Conservation (phyloP, 192 early-diverging fungal species). For the Coemansia javaensis region DNA sequence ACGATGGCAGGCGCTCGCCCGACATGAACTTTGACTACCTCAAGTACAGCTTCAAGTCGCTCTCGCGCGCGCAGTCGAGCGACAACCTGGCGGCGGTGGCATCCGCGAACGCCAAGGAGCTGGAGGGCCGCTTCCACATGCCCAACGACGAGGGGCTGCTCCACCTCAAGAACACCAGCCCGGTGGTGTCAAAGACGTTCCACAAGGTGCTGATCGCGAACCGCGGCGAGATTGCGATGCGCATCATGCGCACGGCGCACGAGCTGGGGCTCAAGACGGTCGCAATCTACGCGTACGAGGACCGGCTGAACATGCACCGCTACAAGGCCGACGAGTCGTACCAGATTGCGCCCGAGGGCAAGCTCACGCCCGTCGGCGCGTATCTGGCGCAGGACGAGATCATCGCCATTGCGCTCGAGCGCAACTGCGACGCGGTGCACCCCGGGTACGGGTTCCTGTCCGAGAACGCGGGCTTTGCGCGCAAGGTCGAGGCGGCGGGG, state of each 20-base stretch:
- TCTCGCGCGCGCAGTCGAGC: conserved; percentile 37
- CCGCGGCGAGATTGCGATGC: conserved; percentile 86
- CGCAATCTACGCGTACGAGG: conserved; percentile 86
- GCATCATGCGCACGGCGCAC: conserved; percentile 89
- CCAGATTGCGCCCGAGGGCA: conserved; percentile 82
- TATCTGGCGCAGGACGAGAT: conserved; percentile 94
- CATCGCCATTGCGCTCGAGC: conserved; percentile 76
- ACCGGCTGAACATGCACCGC: conserved; percentile 86
- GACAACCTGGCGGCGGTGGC: conserved; percentile 31
- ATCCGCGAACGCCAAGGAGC: conserved; percentile 21
- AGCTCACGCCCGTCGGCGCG: conserved; percentile 82
- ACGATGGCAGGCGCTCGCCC: conserved; percentile 22
- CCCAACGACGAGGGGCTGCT: conserved; percentile 50
- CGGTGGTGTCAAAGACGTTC: conserved; percentile 38
- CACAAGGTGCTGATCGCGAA: conserved; percentile 56
- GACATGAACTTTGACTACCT: conserved; percentile 52
- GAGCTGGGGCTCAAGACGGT: conserved; percentile 87
- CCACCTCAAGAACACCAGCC: conserved; percentile 50
- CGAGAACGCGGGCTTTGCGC: conserved; percentile 90
- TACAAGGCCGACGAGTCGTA: conserved; percentile 97
- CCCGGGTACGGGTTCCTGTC: conserved; percentile 96
- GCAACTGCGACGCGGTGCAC: conserved; percentile 82
- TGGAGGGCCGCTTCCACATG: conserved; percentile 53
- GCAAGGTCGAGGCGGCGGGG: conserved; percentile 80
- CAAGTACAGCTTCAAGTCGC: conserved; percentile 51